These are phyloP conservation scores for Pouteria campechiana DNA, from an alignment of 179 eudicot species.

Conservation along the genomic window DNA sequence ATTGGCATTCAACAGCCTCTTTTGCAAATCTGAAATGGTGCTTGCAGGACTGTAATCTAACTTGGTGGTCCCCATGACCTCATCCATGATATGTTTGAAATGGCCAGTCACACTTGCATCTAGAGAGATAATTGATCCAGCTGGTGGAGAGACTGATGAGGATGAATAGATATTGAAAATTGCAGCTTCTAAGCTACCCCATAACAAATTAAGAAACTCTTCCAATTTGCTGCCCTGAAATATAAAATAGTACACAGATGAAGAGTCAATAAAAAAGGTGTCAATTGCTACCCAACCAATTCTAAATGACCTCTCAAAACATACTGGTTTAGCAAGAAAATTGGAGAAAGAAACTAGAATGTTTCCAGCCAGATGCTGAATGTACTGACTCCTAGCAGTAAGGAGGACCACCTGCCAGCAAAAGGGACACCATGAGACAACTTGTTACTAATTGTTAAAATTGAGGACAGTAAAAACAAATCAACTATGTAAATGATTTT, in stretches of 20 bases:
- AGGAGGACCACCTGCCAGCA: constrained; percentile 30
- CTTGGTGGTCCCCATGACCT: no score
- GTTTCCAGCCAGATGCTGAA: constrained; percentile 52
- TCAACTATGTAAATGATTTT: no score
- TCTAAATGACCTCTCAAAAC: no score
- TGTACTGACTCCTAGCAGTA: constrained; percentile 27
- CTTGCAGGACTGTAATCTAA: constrained; percentile 7
- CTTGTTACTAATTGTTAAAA: neutral
- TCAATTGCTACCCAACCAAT: neutral
- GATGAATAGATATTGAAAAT: constrained; percentile 23
- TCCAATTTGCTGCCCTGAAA: constrained; percentile 40
- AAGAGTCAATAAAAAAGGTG: neutral
- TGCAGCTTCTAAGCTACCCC: constrained; percentile 39
- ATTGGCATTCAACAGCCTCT: constrained; percentile 19
- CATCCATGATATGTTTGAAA: no score
- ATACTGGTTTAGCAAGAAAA: constrained; percentile 40
- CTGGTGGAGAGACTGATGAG: constrained; percentile 10
- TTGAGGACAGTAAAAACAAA: neutral
- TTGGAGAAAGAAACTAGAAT: constrained; percentile 41
- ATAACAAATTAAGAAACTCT: constrained; percentile 26
- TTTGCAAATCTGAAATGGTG: constrained; percentile 6
- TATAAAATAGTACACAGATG: constrained; percentile 3
- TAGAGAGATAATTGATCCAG: no score
- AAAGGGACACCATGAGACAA: constrained; percentile 3
- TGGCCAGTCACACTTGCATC: no score